These are phyloP conservation scores for Nannizzia gypsea DNA, from an alignment of 2,329 filamentous ascomycete genomes.

Conservation along the genomic window DNA sequence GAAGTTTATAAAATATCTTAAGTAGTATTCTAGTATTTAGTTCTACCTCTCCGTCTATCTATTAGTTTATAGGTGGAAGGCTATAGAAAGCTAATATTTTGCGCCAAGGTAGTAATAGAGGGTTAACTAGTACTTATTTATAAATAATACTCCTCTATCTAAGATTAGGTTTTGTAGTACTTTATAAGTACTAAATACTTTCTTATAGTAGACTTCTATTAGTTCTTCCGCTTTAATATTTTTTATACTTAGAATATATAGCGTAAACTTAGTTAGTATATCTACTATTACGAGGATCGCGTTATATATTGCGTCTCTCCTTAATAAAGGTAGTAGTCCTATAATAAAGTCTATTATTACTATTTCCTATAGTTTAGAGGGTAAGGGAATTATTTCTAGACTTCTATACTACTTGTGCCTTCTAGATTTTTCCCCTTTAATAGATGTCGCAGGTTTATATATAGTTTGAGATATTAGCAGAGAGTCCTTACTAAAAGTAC, in stretches of 20 bases:
- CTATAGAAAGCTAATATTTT: background rate
- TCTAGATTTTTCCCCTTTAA: background rate
- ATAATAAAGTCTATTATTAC: background rate
- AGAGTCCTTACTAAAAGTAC: background rate
- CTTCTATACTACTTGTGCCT: background rate
- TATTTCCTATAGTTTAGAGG: background rate
- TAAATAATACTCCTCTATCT: background rate
- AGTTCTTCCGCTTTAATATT: background rate
- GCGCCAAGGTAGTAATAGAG: background rate
- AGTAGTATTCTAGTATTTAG: background rate
- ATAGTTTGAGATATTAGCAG: background rate
- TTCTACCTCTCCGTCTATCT: background rate
- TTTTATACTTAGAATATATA: background rate
- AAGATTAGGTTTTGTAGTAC: background rate
- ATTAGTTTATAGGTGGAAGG: background rate
- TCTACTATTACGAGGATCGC: background rate
- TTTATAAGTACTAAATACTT: background rate
- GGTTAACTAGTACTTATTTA: background rate
- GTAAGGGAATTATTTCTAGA: background rate
- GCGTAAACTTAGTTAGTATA: background rate
- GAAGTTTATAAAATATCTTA: background rate
- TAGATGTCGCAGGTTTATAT: background rate
- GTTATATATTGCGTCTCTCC: background rate
- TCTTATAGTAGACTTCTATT: background rate
- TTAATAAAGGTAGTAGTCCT: background rate